Percentiles rank a stretch among this genome's conserved stretches.
Evolutionary conservation across 345 rosid species (phyloP).

Genomic region (Eucalyptus viminalis): DNA sequence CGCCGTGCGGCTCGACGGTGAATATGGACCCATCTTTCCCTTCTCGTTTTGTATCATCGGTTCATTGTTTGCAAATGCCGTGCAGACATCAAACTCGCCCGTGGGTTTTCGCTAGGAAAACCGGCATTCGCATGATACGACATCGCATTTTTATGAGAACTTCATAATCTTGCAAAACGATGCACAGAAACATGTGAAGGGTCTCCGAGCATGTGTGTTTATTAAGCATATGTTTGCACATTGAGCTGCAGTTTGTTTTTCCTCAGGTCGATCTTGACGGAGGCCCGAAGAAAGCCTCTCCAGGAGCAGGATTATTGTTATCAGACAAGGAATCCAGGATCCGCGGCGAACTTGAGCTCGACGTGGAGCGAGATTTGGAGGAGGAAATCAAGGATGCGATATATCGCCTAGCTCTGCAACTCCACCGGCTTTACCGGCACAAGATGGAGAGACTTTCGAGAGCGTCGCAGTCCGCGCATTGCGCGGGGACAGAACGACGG

Average conservation of each 20-base stretch:
- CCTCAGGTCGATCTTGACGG: not conserved
- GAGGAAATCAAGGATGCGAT: slow-evolving; percentile 71
- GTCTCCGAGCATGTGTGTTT: not conserved
- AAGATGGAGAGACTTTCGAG: slow-evolving; percentile 29
- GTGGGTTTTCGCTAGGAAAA: not conserved
- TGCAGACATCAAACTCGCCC: not conserved
- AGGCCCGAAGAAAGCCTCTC: not conserved
- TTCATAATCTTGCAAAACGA: not conserved
- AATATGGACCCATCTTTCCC: not conserved
- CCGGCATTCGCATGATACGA: not conserved
- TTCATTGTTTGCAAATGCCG: not conserved
- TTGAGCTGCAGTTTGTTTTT: not conserved
- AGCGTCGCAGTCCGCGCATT: not conserved
- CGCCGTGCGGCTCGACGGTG: not conserved
- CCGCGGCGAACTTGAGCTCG: slow-evolving; percentile 56
- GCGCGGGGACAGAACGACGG: not conserved
- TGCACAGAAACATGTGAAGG: not conserved
- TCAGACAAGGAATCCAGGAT: slow-evolving; percentile 46
- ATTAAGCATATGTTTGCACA: not conserved
- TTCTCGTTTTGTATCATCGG: not conserved
- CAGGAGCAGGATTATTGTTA: not conserved
- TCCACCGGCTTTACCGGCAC: slow-evolving; percentile 53
- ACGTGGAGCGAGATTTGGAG: slow-evolving; percentile 63
- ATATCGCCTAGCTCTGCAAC: slow-evolving; percentile 47
- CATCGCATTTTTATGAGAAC: not conserved